Evolutionary conservation across 306 rosid species (phyloP).

Genomic region (Glycine soja): DNA sequence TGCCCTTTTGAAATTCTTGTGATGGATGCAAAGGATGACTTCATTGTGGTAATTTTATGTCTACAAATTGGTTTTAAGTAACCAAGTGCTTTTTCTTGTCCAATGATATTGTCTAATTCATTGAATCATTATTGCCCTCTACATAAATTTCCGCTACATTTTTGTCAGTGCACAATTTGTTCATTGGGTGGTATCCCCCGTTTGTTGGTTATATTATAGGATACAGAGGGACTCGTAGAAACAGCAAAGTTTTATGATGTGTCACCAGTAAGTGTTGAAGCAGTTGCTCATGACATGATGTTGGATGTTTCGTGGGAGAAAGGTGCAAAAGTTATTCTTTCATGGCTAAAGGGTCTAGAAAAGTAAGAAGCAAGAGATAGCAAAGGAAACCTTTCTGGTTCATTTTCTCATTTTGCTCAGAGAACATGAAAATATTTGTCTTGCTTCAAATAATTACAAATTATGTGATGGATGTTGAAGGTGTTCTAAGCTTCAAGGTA

Average conservation of each 20-base stretch:
- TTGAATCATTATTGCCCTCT: constrained; percentile 12
- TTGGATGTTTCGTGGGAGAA: constrained; percentile 79
- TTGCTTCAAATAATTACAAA: constrained; percentile 12
- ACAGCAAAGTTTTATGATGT: constrained; percentile 75
- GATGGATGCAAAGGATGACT: constrained; percentile 80
- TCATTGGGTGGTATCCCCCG: not conserved
- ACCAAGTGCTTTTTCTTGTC: not conserved
- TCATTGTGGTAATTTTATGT: constrained; percentile 73
- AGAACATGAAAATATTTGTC: constrained; percentile 5
- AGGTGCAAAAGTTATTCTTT: constrained; percentile 70
- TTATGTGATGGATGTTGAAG: constrained; percentile 24
- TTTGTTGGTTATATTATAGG: constrained; percentile 57
- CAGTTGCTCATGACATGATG: constrained; percentile 90
- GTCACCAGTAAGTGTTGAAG: constrained; percentile 64
- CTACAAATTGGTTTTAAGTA: not conserved
- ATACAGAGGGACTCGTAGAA: constrained; percentile 72
- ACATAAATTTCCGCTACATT: too few species aligned
- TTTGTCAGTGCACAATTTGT: not conserved
- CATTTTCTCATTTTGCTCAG: constrained; percentile 10
- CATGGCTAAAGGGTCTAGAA: constrained; percentile 66
- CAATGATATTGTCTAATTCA: constrained; percentile 14
- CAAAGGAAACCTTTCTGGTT: constrained; percentile 30
- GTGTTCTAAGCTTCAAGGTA: constrained; percentile 22
- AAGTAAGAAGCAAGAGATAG: constrained; percentile 32
- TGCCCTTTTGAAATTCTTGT: constrained; percentile 68